A percentile compares a stretch with the other conserved stretches of the same genome.
phyloP scores from a whole-genome alignment of 1,139 yeast species.

The Pichia sp. region DNA sequence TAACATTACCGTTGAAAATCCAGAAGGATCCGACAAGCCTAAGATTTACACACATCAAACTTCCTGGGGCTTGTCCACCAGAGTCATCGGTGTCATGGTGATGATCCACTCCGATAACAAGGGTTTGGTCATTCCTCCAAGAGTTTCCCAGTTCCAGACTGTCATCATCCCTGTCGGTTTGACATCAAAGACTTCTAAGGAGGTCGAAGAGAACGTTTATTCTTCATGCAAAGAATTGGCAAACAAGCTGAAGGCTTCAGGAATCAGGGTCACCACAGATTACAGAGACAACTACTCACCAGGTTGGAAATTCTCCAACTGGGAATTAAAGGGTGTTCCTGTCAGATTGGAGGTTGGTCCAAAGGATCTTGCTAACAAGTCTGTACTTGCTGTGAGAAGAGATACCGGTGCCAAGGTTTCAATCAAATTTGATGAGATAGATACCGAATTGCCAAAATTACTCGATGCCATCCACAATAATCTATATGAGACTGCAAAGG shows the following conservation, averaged over 20 bases:
- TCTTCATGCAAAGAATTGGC: conserved; percentile 70
- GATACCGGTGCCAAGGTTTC: conserved; percentile 74
- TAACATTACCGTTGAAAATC: conserved; percentile 90
- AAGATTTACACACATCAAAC: conserved; percentile 90
- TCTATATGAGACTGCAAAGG: conserved; percentile 74
- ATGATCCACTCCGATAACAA: conserved; percentile 98
- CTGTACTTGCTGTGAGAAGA: conserved; percentile 89
- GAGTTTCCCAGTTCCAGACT: conserved; percentile 89
- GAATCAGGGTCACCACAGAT: conserved; percentile 77
- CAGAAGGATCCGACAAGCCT: conserved; percentile 83
- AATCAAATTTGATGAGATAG: conserved; percentile 63
- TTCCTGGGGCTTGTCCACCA: conserved; percentile 98
- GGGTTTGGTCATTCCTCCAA: conserved; percentile 96
- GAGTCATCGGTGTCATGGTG: conserved; percentile 98
- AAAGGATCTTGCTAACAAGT: conserved; percentile 76
- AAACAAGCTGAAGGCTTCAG: conserved; percentile 48
- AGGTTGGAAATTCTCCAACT: conserved; percentile 98
- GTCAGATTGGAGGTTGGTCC: conserved; percentile 95
- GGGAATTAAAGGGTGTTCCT: conserved; percentile 96
- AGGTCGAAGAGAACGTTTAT: conserved; percentile 64
- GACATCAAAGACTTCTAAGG: conserved; percentile 79
- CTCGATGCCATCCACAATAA: conserved; percentile 77
- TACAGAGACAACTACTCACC: conserved; percentile 93
- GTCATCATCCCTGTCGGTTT: conserved; percentile 94
- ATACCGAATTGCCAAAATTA: conserved; percentile 64